These are phyloP conservation scores for Leishmania turanica DNA, from an alignment of 208 protist genomes.

Conservation along the genomic window DNA sequence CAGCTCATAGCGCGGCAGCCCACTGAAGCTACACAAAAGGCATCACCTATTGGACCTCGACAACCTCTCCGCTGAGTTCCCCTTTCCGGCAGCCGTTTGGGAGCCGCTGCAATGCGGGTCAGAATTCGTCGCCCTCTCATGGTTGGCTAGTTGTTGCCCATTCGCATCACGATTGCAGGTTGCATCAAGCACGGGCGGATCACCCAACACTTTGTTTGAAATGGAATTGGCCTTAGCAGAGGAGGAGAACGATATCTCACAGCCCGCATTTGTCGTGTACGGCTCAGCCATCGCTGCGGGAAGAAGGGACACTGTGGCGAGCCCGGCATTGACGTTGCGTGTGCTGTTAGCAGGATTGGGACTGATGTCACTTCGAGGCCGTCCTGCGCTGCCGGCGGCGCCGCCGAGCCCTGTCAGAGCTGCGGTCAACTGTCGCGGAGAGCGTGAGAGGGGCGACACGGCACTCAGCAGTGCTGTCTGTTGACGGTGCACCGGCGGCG, in stretches of 20 bases:
- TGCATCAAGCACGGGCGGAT: constrained; percentile 31
- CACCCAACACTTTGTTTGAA: constrained; percentile 4
- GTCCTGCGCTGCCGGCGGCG: constrained; percentile 4
- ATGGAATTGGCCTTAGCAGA: background rate
- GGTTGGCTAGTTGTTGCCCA: background rate
- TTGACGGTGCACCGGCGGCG: constrained; percentile 6
- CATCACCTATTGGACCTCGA: background rate
- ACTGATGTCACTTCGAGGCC: background rate
- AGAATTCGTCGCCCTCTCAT: background rate
- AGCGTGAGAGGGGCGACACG: constrained; percentile 7
- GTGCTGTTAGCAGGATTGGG: background rate
- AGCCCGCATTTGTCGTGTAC: constrained; percentile 4
- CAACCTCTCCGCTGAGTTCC: background rate
- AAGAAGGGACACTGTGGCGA: background rate
- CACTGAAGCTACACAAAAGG: background rate
- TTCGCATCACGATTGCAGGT: constrained; percentile 18
- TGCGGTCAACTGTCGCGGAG: constrained; percentile 1
- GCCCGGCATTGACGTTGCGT: background rate
- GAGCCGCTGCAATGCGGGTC: background rate
- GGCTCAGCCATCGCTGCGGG: constrained; percentile 6
- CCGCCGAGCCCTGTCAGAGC: background rate
- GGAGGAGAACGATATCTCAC: constrained; percentile 4
- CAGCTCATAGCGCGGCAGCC: background rate
- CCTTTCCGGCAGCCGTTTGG: background rate
- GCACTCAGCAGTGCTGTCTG: constrained; percentile 1